Percentiles rank a stretch among this genome's conserved stretches.
Conservation (phyloP, 768 basidiomycete species). For the Amanita rubescens region DNA sequence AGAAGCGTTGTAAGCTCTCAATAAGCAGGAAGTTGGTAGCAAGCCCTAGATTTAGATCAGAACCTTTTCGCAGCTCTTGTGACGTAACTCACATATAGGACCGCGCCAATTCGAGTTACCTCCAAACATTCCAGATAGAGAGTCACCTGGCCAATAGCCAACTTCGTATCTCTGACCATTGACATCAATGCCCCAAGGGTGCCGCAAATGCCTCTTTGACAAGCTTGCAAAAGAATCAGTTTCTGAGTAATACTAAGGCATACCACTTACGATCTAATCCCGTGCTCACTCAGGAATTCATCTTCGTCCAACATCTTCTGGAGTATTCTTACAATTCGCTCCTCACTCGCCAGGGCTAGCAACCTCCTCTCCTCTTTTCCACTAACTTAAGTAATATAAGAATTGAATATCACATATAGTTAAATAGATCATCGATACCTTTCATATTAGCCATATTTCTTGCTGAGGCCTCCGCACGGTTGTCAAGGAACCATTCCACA, state of each 20-base stretch:
- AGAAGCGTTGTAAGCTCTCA: constrained; percentile 93
- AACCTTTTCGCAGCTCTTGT: background rate
- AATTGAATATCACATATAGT: background rate
- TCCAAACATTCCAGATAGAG: constrained; percentile 95
- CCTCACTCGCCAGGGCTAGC: constrained; percentile 87
- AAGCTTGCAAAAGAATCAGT: constrained; percentile 38
- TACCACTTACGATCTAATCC: constrained; percentile 81
- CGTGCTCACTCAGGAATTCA: constrained; percentile 94
- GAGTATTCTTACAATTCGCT: constrained; percentile 78
- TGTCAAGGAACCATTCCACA: constrained; percentile 97
- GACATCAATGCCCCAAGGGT: constrained; percentile 94
- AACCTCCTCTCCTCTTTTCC: constrained; percentile 85
- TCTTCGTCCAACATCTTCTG: constrained; percentile 97
- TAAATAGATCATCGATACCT: constrained; percentile 35
- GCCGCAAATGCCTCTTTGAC: constrained; percentile 83
- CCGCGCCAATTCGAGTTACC: constrained; percentile 98
- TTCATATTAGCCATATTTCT: constrained; percentile 98
- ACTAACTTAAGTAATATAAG: constrained; percentile 21
- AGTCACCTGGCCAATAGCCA: constrained; percentile 97
- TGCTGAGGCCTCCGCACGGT: constrained; percentile 78
- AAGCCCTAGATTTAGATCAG: constrained; percentile 53
- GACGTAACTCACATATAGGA: constrained; percentile 58
- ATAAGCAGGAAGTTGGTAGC: constrained; percentile 95
- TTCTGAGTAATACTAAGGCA: background rate
- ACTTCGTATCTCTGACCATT: constrained; percentile 90